Conservation (phyloP, 345 rosid genomes). For the Nasturtium officinale region DNA sequence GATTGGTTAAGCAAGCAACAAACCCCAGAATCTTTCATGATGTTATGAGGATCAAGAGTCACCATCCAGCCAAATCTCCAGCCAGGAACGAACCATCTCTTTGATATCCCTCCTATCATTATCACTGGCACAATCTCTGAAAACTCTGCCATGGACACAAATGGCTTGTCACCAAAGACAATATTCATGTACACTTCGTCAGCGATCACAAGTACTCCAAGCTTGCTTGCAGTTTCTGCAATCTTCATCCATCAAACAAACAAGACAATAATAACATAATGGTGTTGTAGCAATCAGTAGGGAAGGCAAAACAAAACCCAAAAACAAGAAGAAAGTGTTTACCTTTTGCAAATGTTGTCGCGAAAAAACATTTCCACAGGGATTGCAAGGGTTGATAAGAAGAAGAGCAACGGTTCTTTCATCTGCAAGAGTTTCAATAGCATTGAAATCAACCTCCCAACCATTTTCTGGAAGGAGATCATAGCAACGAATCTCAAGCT, state of each 20-base stretch:
- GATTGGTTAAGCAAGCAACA: slow-evolving; percentile 1
- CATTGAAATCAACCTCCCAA: slow-evolving; percentile 38
- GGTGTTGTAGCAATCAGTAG: background rate
- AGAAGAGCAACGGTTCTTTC: slow-evolving; percentile 30
- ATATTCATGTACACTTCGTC: slow-evolving; percentile 57
- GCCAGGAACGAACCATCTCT: slow-evolving; percentile 62
- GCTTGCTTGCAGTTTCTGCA: slow-evolving; percentile 58
- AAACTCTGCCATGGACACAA: slow-evolving; percentile 55
- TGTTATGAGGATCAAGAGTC: slow-evolving; percentile 45
- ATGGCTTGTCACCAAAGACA: slow-evolving; percentile 51
- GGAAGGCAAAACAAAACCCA: too few species aligned
- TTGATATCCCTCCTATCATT: slow-evolving; percentile 57
- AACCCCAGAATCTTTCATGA: slow-evolving; percentile 46
- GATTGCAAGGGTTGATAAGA: slow-evolving; percentile 55
- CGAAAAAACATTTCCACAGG: slow-evolving; percentile 55
- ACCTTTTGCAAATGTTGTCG: slow-evolving; percentile 54
- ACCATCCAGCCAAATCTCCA: slow-evolving; percentile 68
- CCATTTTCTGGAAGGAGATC: slow-evolving; percentile 38
- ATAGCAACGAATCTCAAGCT: slow-evolving; percentile 44
- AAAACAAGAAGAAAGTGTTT: background rate
- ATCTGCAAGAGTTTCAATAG: slow-evolving; percentile 38
- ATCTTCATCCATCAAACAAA: slow-evolving; percentile 39
- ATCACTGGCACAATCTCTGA: slow-evolving; percentile 55
- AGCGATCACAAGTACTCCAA: slow-evolving; percentile 55
- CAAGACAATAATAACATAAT: background rate